Conservation (phyloP, 2,329 filamentous ascomycete genomes). For the Dothideomycetidae sp. region DNA sequence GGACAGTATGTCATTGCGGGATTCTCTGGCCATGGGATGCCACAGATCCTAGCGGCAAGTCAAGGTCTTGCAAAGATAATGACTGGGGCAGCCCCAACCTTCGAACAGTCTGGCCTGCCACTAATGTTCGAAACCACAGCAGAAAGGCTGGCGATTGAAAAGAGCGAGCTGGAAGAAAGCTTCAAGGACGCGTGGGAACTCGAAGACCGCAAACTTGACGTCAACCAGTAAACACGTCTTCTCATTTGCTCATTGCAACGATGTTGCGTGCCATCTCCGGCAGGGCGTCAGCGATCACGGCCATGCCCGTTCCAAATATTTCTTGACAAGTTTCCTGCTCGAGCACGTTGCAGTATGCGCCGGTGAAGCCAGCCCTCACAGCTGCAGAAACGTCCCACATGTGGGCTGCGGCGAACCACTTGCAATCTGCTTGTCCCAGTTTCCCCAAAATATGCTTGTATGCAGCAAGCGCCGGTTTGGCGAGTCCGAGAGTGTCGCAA, state of each 20-base stretch:
- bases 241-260: no score
- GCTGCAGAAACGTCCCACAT: slow-evolving; percentile 46
- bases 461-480: slow-evolving; percentile 36
- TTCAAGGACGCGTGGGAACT: slow-evolving; percentile 11
- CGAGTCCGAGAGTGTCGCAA: slow-evolving; percentile 36
- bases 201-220: no score
- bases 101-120: slow-evolving; percentile 12
- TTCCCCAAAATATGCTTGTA: slow-evolving; percentile 33
- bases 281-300: slow-evolving; percentile 35
- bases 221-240: no score
- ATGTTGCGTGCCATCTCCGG: slow-evolving; percentile 34
- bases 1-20: slow-evolving; percentile 33
- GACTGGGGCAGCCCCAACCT: slow-evolving; percentile 1
- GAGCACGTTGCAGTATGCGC: slow-evolving; percentile 39
- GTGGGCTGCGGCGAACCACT: slow-evolving; percentile 46
- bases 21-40: slow-evolving; percentile 40
- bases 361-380: slow-evolving; percentile 35
- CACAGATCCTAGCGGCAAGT: slow-evolving; percentile 26
- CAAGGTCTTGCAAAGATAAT: background rate
- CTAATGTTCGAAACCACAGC: slow-evolving; percentile 13
- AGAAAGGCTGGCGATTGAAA: slow-evolving; percentile 12
- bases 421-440: slow-evolving; percentile 25
- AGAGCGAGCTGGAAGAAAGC: slow-evolving; percentile 11
- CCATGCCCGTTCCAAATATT: slow-evolving; percentile 37
- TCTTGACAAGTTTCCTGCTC: slow-evolving; percentile 38